Base-by-base conservation (phyloP, 371 early-diverging fungal genomes). In the Mortierella sp. region DNA sequence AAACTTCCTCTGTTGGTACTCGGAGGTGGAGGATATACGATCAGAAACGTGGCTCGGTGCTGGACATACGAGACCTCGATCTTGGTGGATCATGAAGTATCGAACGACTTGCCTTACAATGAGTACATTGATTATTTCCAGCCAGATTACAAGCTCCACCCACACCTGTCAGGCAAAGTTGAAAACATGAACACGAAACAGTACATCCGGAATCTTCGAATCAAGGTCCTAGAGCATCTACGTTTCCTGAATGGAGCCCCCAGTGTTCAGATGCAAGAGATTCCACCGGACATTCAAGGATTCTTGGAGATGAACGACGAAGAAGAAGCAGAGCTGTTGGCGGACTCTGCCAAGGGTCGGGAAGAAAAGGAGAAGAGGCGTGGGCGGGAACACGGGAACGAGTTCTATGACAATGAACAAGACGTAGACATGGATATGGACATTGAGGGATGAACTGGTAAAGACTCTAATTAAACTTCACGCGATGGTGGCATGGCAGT, bases 21-120 rank as follows among this genome's bases (percentile, higher is more conserved):
- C 1, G 98, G 98, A 37, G 98, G 98, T 3, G 98, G 98, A 40
- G 98, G 98, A 7, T 98, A 98, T 73, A 97, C 95, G 13, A 90
- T 95, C 46, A 86, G 92, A 34, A 98, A 98, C 81, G 98, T 98
- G 27, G 89, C 94, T 16, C 84, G 96, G 58, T 91, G 91, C 72
- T 98, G 98, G 98, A 88, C 96, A 37, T 95, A 98, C 80, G 98
- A 97, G 79, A 96, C 98, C 13, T 90, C 92, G 0, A 87, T 97
- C 37, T 78, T 94, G 16, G 89, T 90, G 39, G 92, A 93, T 57
- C 84, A 89, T 14, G 86, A 90, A n/a, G 72, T 96, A 4, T 87
- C 86, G n/a, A 82, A 90, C 51, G 86, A 89, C 34, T 74, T 94
- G 21, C 94, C 97, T 1, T 83, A 86, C 45, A 91, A 90, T 51